Conservation (phyloP, 2,329 filamentous ascomycete species). For the Tolypocladium tundrense region DNA sequence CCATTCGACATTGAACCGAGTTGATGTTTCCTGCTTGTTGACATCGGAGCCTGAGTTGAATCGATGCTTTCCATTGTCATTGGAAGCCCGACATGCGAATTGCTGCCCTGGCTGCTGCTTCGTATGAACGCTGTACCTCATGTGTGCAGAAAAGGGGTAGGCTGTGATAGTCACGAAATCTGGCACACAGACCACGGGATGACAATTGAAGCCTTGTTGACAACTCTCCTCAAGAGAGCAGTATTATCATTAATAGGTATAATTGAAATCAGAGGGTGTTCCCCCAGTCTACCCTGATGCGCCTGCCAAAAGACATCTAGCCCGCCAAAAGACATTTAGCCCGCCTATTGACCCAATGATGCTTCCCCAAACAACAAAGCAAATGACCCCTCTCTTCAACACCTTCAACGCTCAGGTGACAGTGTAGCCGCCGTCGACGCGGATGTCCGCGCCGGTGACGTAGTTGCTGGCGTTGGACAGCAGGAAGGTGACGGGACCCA, state of each 20-base stretch:
- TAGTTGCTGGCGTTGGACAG: conserved; percentile 70
- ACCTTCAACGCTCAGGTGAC: conserved; percentile 40
- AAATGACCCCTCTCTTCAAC: neutral
- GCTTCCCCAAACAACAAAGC: neutral
- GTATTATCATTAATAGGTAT: neutral
- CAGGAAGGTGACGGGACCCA: conserved; percentile 84
- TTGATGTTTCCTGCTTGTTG: too few species aligned
- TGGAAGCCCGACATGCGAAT: too few species aligned
- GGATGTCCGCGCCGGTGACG: conserved; percentile 62
- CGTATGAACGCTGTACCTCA: too few species aligned
- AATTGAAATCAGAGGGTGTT: neutral
- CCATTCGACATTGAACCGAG: too few species aligned
- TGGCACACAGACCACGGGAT: neutral
- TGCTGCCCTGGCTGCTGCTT: too few species aligned
- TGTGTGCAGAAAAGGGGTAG: too few species aligned
- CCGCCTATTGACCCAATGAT: neutral
- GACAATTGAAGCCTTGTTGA: neutral
- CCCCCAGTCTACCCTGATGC: neutral
- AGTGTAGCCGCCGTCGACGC: conserved; percentile 86
- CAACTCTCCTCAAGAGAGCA: neutral
- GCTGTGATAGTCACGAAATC: too few species aligned
- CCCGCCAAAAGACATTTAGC: neutral
- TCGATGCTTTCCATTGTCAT: too few species aligned
- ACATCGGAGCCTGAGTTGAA: too few species aligned
- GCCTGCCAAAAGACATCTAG: neutral